A percentile compares a stretch with the other conserved stretches of the same genome.
These are phyloP conservation scores for Piromyces sp. DNA, from an alignment of 192 early-diverging fungal species.

Conservation along the genomic window DNA sequence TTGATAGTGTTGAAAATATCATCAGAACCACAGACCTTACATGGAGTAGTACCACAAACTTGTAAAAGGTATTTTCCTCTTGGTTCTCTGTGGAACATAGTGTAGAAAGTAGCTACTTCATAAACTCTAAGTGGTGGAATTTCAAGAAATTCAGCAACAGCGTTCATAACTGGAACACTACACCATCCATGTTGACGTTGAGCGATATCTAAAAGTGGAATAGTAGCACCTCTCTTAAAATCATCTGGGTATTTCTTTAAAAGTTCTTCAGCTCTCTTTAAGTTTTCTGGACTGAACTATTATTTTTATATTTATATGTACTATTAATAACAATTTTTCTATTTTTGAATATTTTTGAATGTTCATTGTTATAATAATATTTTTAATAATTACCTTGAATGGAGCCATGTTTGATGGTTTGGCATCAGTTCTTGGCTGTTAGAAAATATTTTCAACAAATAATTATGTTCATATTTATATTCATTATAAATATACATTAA, in stretches of 20 bases:
- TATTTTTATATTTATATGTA: no score
- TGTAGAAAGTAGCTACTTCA: slow-evolving; percentile 99
- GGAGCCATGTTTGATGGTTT: neutral
- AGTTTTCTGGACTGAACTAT: slow-evolving; percentile 61
- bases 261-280: slow-evolving; percentile 62
- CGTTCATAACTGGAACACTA: slow-evolving; percentile 88
- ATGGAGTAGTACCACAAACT: slow-evolving; percentile 96
- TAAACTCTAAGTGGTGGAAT: slow-evolving; percentile 98
- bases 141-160: slow-evolving; percentile 81
- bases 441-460: no score
- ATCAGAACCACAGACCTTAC: slow-evolving; percentile 84
- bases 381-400: neutral
- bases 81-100: slow-evolving; percentile 98
- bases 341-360: no score
- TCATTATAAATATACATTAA: no score
- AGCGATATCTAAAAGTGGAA: slow-evolving; percentile 56
- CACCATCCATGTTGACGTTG: slow-evolving; percentile 94
- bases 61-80: slow-evolving; percentile 98
- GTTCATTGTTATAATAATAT: no score
- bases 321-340: no score
- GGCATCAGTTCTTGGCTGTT: neutral
- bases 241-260: slow-evolving; percentile 69
- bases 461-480: no score
- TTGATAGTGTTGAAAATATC: slow-evolving; percentile 77
- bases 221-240: neutral